Evolutionary conservation across 768 basidiomycete species (phyloP), one percentile per base, ranked within the genome.

Genomic region (Pulveroboletus frians): DNA sequence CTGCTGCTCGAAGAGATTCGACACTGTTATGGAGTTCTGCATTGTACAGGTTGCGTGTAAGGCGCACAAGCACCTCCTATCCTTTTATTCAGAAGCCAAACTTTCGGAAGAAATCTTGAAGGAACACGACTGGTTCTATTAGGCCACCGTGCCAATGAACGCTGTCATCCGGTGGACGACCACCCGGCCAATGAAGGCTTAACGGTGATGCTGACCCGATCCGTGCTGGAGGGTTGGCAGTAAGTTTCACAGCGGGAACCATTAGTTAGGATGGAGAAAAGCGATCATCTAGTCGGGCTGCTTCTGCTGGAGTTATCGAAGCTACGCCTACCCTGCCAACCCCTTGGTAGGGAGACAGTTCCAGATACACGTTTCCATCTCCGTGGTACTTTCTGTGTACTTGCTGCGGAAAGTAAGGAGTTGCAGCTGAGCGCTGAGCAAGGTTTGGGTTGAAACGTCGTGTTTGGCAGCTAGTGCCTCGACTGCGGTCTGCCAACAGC

Each of bases 401-500:
- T 38, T 32, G 30, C 36, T 46, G 44, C 38, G 5, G 26, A 11
- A 11, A 8, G 26, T 3, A 5, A 23, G 23, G 23, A 4, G 23
- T 26, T 26, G 23, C 23, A 26, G 23, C 23, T 26, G 23, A 26
- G 23, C 23, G 23, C 23, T 4, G 23, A 26, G 6, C 23, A 26
- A 6, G 42, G 26, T 3, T 36, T 20, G 39, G 37, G 39, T 43
- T 40, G 49, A 55, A 49, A 55, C 57, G 52, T 50, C 54, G 52
- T 11, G 23, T 26, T 44, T 40, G 14, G 37, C 39, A 35, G 20
- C 23, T 13, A 27, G 23, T 32, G 36, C 17, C 27, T 30, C 32
- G 11, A 41, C 52, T 48, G 48, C 37, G 40, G 31, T 11, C n/a
- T 58, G 47, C 57, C 58, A 59, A 59, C 40, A n/a, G 43, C 50